Evolutionary conservation across 129 eudicot genomes (phyloP).

Genomic region (Lactuca saligna): DNA sequence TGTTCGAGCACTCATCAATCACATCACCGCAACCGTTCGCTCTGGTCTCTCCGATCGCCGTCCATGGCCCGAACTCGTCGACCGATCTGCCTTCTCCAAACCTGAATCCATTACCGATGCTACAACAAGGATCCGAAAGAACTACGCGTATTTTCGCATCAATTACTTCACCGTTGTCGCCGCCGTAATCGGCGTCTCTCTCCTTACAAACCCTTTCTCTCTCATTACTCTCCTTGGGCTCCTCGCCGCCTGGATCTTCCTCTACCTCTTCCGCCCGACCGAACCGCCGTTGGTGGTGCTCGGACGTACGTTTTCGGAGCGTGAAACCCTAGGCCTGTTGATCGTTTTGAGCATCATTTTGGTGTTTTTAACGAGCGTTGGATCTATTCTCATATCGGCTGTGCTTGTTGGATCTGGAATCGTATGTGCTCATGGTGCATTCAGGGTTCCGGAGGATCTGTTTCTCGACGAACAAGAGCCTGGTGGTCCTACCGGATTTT

Average conservation of each 20-base stretch:
- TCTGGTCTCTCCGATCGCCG: constrained; percentile 69
- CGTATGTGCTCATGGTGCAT: constrained; percentile 66
- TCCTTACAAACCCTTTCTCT: constrained; percentile 68
- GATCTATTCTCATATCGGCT: constrained; percentile 72
- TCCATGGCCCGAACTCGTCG: constrained; percentile 76
- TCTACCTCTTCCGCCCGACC: constrained; percentile 72
- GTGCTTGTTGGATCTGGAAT: constrained; percentile 56
- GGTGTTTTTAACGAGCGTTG: constrained; percentile 74
- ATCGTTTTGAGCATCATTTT: constrained; percentile 47
- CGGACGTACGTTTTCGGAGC: constrained; percentile 62
- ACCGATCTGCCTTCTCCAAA: constrained; percentile 77
- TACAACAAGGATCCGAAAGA: constrained; percentile 67
- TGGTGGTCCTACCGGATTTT: constrained; percentile 38
- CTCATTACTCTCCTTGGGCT: constrained; percentile 58
- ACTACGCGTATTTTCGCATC: constrained; percentile 68
- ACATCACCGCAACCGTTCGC: constrained; percentile 44
- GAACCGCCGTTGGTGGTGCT: constrained; percentile 63
- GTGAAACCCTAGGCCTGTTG: constrained; percentile 60
- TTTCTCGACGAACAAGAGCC: constrained; percentile 72
- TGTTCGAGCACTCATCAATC: constrained; percentile 50
- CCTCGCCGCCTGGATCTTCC: constrained; percentile 78
- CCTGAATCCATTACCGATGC: constrained; percentile 84
- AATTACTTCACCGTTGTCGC: constrained; percentile 65
- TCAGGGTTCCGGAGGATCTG: constrained; percentile 79
- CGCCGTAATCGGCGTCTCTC: constrained; percentile 55